These are phyloP conservation scores for Pachysolen tannophilus DNA, from an alignment of 805 yeast species.

Conservation along the genomic window DNA sequence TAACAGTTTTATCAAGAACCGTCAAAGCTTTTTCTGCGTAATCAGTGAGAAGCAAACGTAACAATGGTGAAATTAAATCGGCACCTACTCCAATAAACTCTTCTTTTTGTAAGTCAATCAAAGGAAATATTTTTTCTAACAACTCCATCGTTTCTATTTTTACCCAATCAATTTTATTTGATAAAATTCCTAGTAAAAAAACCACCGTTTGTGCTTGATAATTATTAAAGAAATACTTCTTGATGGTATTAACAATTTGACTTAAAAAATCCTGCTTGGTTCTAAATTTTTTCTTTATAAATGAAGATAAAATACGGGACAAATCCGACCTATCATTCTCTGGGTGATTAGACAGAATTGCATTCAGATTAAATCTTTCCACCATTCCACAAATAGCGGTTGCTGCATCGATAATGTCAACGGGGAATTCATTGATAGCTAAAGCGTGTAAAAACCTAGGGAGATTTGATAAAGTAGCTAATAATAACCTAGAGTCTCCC, in stretches of 20 bases:
- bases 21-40: constrained; percentile 84
- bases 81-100: constrained; percentile 91
- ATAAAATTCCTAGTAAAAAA: constrained; percentile 67
- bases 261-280: constrained; percentile 84
- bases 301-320: constrained; percentile 66
- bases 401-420: constrained; percentile 46
- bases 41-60: constrained; percentile 73
- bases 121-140: constrained; percentile 66
- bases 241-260: constrained; percentile 70
- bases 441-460: constrained; percentile 83
- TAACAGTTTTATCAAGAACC: constrained; percentile 77
- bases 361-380: constrained; percentile 27
- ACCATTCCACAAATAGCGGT: constrained; percentile 56
- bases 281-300: constrained; percentile 73
- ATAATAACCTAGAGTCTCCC: constrained; percentile 58
- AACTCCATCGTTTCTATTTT: constrained; percentile 72
- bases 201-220: constrained; percentile 70
- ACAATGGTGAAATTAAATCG: constrained; percentile 83
- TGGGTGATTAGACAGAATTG: constrained; percentile 32
- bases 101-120: constrained; percentile 65
- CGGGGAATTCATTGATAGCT: constrained; percentile 42
- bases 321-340: constrained; percentile 22
- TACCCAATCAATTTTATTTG: constrained; percentile 74
- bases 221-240: constrained; percentile 60
- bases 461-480: constrained; percentile 67